Percentiles rank a stretch among this genome's conserved stretches.
Evolutionary conservation across 2,329 filamentous ascomycete species (phyloP).

Genomic region (Pyrenochaeta sp.): DNA sequence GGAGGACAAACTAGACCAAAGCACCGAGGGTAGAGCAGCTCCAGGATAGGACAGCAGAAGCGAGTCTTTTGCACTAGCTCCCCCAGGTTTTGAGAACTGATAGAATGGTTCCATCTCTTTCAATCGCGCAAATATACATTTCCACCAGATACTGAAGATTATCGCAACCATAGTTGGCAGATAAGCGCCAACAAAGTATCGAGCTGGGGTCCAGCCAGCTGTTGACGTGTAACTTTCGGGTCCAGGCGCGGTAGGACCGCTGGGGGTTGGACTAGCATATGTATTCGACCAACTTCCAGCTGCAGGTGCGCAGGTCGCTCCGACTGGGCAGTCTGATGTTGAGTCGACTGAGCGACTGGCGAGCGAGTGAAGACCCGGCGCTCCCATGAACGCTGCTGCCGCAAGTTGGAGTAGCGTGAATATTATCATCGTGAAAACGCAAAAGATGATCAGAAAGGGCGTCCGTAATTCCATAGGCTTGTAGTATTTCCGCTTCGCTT

Average conservation of each 20-base stretch:
- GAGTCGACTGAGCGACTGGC: background rate
- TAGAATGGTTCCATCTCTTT: slow-evolving; percentile 8
- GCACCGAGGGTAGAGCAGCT: background rate
- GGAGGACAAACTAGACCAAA: background rate
- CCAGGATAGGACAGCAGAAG: background rate
- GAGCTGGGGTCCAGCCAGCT: no score
- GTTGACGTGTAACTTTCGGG: no score
- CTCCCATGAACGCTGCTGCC: background rate
- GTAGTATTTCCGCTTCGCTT: no score
- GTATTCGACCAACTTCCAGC: background rate
- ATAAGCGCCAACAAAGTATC: slow-evolving; percentile 10
- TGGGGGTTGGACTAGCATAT: background rate
- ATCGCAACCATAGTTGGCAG: slow-evolving; percentile 10
- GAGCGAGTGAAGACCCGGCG: background rate
- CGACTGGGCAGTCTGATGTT: background rate
- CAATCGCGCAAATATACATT: slow-evolving; percentile 5
- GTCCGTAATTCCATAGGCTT: background rate
- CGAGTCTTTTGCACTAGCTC: background rate
- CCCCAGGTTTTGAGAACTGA: background rate
- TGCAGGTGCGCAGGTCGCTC: background rate
- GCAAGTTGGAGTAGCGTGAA: background rate
- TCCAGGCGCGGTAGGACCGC: no score
- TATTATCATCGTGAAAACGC: background rate
- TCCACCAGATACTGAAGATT: slow-evolving; percentile 9
- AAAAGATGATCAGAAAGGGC: background rate